phyloP scores from a whole-genome alignment of 1,139 yeast genomes.

The Debaryomyces sp. region DNA sequence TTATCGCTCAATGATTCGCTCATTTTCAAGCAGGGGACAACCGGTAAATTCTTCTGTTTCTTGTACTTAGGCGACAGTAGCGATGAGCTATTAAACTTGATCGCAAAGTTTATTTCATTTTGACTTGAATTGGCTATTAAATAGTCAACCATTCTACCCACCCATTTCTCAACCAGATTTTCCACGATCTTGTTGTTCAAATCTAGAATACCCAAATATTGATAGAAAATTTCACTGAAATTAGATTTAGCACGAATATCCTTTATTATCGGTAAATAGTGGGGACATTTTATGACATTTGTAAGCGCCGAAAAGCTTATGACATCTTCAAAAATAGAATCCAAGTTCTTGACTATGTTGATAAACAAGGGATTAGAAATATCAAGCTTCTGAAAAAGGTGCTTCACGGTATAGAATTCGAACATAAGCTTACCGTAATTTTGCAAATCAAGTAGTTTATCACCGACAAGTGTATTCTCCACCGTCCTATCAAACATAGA shows the following conservation, averaged over 20 bases:
- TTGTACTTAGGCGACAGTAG: not conserved
- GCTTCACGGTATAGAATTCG: constrained; percentile 7
- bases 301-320: constrained; percentile 3
- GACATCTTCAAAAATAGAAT: constrained; percentile 5
- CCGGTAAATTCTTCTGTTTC: constrained; percentile 2
- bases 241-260: not conserved
- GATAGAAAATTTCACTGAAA: constrained; percentile 4
- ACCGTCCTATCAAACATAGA: not conserved
- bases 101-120: not conserved
- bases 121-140: not conserved
- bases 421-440: constrained; percentile 11
- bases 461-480: not conserved
- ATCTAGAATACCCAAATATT: constrained; percentile 7
- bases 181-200: not conserved
- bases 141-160: constrained; percentile 1
- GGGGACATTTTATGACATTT: not conserved
- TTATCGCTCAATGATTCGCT: not conserved
- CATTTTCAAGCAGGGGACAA: not conserved
- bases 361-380: not conserved
- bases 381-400: constrained; percentile 2
- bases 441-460: constrained; percentile 6
- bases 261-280: not conserved
- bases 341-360: not conserved
- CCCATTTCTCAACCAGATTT: constrained; percentile 7
- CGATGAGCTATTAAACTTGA: not conserved